Evolutionary conservation across 176 grass and related monocot species (phyloP).

Genomic region (Raddia guianensis): DNA sequence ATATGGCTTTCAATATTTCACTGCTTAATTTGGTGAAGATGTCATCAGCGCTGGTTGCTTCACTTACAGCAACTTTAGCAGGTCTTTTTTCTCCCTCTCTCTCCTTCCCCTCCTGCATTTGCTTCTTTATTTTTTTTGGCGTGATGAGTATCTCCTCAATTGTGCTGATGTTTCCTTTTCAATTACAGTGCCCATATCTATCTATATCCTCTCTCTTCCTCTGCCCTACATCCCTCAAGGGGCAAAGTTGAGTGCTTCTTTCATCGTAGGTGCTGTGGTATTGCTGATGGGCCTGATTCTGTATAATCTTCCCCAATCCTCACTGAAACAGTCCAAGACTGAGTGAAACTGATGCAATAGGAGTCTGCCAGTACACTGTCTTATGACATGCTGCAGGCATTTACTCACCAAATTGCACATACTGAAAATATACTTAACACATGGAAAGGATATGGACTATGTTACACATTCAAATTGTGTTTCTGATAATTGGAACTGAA

Average conservation of each 20-base stretch:
- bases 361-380: background rate
- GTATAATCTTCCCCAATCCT: slow-evolving; percentile 64
- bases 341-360: slow-evolving; percentile 1
- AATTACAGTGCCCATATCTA: slow-evolving; percentile 77
- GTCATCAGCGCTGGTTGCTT: slow-evolving; percentile 89
- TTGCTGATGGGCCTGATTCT: slow-evolving; percentile 67
- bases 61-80: slow-evolving; percentile 78
- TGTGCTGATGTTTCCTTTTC: slow-evolving; percentile 25
- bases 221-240: slow-evolving; percentile 81
- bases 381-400: background rate
- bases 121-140: background rate
- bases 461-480: slow-evolving; percentile 6
- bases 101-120: background rate
- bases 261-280: slow-evolving; percentile 58
- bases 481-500: background rate
- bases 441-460: background rate
- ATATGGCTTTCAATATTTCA: slow-evolving; percentile 93
- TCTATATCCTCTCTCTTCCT: slow-evolving; percentile 83
- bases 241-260: slow-evolving; percentile 50
- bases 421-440: background rate
- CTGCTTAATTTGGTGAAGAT: slow-evolving; percentile 95
- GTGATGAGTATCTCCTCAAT: slow-evolving; percentile 7
- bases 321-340: slow-evolving; percentile 49
- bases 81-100: slow-evolving; percentile 44
- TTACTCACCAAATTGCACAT: background rate